Evolutionary conservation across 1,284 basidiomycete species (phyloP).

Genomic region (Sanghuangporus sanghuang): DNA sequence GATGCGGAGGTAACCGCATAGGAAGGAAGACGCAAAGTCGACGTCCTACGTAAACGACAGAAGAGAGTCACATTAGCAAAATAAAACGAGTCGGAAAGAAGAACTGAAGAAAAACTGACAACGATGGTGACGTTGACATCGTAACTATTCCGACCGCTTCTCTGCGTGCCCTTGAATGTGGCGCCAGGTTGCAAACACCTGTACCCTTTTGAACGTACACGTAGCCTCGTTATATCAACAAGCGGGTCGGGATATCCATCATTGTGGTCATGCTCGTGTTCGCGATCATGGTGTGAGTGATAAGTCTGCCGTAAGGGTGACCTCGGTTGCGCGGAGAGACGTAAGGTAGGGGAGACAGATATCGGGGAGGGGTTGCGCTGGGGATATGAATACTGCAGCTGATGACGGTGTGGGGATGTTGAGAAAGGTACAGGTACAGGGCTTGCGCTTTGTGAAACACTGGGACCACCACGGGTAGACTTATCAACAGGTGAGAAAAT

Average conservation of each 20-base stretch:
- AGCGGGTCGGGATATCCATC: constrained; percentile 44
- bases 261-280: constrained; percentile 5
- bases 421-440: neutral
- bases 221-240: constrained; percentile 69
- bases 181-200: constrained; percentile 81
- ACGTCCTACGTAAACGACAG: constrained; percentile 53
- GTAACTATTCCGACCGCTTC: constrained; percentile 79
- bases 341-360: neutral
- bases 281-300: neutral
- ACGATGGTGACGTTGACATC: constrained; percentile 80
- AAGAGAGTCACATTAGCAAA: neutral
- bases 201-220: constrained; percentile 68
- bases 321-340: neutral
- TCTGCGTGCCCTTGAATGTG: constrained; percentile 75
- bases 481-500: neutral
- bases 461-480: neutral
- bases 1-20: constrained; percentile 88
- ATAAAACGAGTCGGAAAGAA: constrained; percentile 1
- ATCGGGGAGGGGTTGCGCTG: constrained; percentile 8
- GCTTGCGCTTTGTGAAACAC: neutral
- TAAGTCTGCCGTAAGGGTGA: constrained; percentile 16
- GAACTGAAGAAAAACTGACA: constrained; percentile 40
- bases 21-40: constrained; percentile 71
- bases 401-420: neutral
- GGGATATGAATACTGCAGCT: neutral